Base-by-base conservation (phyloP, 495 filamentous ascomycete genomes). In the Penicillium canariense region DNA sequence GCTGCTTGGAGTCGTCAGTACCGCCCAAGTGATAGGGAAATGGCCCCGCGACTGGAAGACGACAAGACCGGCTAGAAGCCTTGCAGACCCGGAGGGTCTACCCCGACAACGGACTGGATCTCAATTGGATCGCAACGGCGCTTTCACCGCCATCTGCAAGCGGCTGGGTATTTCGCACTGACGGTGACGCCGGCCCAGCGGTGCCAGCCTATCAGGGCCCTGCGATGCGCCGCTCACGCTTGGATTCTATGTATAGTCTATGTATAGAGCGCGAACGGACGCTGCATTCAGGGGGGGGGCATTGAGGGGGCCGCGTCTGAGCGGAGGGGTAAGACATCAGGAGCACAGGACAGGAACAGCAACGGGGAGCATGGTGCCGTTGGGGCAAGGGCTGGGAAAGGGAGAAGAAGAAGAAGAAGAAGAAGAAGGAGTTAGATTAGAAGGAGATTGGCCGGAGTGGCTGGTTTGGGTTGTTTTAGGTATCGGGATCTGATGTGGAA, bases 111-210 rank as follows among this genome's bases (percentile, higher is more conserved):
- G 25, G 42, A 26, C 45, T 53, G 39, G 50, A 48, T 60, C 53
- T 54, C 58, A 20, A 66, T 66, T 66, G 63, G 63, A 58, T 45
- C 36, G 30, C 45, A 15, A 45, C 49, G 38, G 50, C 31, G 26
- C 49, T 61, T 59, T 61, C 63, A 66, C 63, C 63, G 63, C 63
- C 55, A 66, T 48, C 46, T 48, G 28, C 5, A 2, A 12, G 4
- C 9, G 6, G 3, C 31, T 48, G 46, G 46, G 46, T 25, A 25
- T 17, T 28, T 46, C 25, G 43, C 43, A 15, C 43, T 46, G 25
- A 54, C 47, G 59, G 54, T 51, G 35, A 34, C 50, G 46, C 54
- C 50, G 40, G 22, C 36, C 51, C 27, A 34, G 52, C 26, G 32
- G 60, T 38, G 32, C 57, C 56, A 39, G 27, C 60, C 63, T 66